Conservation (phyloP, 108 stramenopile species). For the Schizochytrium sp. region DNA sequence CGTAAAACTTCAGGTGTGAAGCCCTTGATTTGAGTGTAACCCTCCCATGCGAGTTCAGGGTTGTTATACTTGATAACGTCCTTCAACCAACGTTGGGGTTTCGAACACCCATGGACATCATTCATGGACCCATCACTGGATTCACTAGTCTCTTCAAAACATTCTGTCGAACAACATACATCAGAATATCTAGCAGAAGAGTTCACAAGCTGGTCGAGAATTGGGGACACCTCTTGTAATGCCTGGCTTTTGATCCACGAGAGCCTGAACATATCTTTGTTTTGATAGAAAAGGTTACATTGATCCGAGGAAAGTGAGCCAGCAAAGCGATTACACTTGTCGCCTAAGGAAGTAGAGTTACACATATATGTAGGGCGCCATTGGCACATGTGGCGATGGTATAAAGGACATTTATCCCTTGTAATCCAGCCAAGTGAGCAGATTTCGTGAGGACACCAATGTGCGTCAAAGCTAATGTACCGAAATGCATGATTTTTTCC, state of each 20-base stretch:
- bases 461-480: constrained; percentile 23
- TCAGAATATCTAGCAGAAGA: background rate
- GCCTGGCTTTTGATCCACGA: background rate
- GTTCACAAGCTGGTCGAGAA: background rate
- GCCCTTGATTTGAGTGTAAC: background rate
- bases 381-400: background rate
- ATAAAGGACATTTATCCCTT: background rate
- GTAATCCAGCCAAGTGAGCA: constrained; percentile 12
- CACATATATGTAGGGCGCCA: background rate
- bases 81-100: background rate
- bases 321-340: background rate
- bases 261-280: constrained; percentile 17
- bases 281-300: background rate
- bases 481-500: background rate
- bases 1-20: background rate
- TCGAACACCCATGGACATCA: background rate
- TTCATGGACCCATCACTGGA: background rate
- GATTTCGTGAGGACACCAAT: constrained; percentile 2
- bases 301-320: background rate
- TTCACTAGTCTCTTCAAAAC: background rate
- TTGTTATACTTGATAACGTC: background rate
- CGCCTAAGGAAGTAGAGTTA: background rate
- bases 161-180: background rate
- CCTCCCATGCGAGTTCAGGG: background rate
- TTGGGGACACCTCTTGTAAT: background rate